Conservation (phyloP, 768 basidiomycete genomes). For the Pleurotus eryngii region DNA sequence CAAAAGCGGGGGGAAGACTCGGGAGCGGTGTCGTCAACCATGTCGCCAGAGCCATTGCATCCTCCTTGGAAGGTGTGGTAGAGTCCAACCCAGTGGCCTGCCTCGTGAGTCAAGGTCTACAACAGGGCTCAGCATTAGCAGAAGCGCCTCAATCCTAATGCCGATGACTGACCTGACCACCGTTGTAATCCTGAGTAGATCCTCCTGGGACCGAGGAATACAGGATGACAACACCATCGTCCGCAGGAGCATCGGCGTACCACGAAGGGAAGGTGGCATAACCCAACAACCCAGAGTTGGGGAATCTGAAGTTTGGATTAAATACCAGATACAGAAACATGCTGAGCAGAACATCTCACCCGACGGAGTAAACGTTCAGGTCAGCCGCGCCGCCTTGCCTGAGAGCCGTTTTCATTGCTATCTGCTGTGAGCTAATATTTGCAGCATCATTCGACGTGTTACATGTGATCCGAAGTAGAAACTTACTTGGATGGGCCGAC, state of each 20-base stretch:
- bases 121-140: neutral
- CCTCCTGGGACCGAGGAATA: slow-evolving; percentile 25
- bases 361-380: slow-evolving; percentile 24
- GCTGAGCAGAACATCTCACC: slow-evolving; percentile 1
- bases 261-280: slow-evolving; percentile 36
- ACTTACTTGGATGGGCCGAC: slow-evolving; percentile 5
- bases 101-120: slow-evolving; percentile 35
- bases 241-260: slow-evolving; percentile 24
- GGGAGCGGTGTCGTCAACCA: slow-evolving; percentile 38
- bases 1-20: slow-evolving; percentile 39
- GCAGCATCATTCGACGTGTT: neutral
- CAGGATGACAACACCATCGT: slow-evolving; percentile 33
- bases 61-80: slow-evolving; percentile 37
- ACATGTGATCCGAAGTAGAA: neutral
- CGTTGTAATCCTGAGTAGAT: slow-evolving; percentile 24
- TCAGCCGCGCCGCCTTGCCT: slow-evolving; percentile 24
- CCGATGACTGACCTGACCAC: slow-evolving; percentile 11
- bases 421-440: slow-evolving; percentile 15
- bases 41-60: slow-evolving; percentile 20
- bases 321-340: neutral
- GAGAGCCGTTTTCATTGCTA: slow-evolving; percentile 26
- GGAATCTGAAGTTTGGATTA: slow-evolving; percentile 1
- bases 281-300: slow-evolving; percentile 28
- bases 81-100: slow-evolving; percentile 36
- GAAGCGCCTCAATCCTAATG: neutral